These are phyloP conservation scores for Pestalotiopsis sp. DNA, from an alignment of 2,329 filamentous ascomycete species.

Conservation along the genomic window DNA sequence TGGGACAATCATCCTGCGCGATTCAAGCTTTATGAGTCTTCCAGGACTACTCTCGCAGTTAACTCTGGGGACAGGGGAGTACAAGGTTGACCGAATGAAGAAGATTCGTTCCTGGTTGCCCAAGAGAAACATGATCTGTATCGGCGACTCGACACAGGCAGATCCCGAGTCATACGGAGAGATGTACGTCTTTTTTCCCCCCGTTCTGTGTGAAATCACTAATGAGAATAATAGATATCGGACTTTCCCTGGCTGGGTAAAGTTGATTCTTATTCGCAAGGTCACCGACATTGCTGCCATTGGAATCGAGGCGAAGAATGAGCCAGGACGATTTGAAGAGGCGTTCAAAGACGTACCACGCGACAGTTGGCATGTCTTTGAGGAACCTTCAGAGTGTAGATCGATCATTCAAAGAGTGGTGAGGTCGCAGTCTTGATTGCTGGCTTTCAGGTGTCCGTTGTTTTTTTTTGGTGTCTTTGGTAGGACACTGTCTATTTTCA, in stretches of 20 bases:
- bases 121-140: constrained; percentile 74
- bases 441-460: not conserved
- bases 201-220: not conserved
- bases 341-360: constrained; percentile 78
- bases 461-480: too few species aligned
- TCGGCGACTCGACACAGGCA: constrained; percentile 89
- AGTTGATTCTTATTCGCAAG: constrained; percentile 82
- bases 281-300: constrained; percentile 72
- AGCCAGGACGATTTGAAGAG: constrained; percentile 74
- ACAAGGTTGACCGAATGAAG: constrained; percentile 80
- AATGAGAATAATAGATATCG: constrained; percentile 49
- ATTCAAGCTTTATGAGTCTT: constrained; percentile 84
- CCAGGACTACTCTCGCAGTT: constrained; percentile 78
- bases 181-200: constrained; percentile 50
- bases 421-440: not conserved
- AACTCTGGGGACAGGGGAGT: constrained; percentile 79
- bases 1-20: constrained; percentile 82
- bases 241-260: constrained; percentile 74
- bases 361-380: constrained; percentile 79
- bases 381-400: constrained; percentile 70
- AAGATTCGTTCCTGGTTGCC: constrained; percentile 83
- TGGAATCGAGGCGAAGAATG: constrained; percentile 74
- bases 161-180: constrained; percentile 91
- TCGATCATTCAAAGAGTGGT: constrained; percentile 36
- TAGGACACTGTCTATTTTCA: too few species aligned